Evolutionary conservation across 352 stramenopile species (phyloP), one percentile per base, ranked within the genome.

Genomic region (Pythium phragmitis): DNA sequence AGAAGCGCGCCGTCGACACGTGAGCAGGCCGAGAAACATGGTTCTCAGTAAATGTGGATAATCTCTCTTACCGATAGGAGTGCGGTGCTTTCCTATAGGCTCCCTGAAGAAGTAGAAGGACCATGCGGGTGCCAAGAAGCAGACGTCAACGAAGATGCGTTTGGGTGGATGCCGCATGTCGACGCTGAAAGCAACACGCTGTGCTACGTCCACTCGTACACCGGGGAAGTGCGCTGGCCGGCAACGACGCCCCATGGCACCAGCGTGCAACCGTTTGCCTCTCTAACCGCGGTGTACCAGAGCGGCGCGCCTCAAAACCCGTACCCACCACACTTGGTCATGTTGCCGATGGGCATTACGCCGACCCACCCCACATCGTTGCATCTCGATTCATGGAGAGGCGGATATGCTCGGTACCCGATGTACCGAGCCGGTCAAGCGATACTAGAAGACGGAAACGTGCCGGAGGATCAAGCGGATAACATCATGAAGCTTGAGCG

Each of bases 141-240:
- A 4, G 21, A 34, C 34, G 23, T 13, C 16, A 17, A 52, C 1
- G 55, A 69, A 19, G 41, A 47, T 1, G 17, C 39, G 23, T 92
- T 92, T 57, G 83, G 83, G 16, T 92, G 83, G 83, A 61, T 76
- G 41, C 65, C 72, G 47, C 72, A 74, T 43, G 72, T 85, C 56
- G 83, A 92, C 52, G 56, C 54, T 48, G 69, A 68, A 49, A 76
- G 58, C 47, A 85, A 86, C 23, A 57, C 83, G 33, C 55, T 74
- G 26, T 92, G 78, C 64, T 86, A 82, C 33, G 47, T 89, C 50
- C 83, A 92, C 58, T 83, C 65, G 56, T 82, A 88, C 64, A 92
- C 83, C 23, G 83, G 83, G 0, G 83, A 92, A 78, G 79, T 90
- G 61, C 76, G 77, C n/a, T 91, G 80, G 80, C 12, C 42, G 3